A percentile compares a stretch with the other conserved stretches of the same genome.
These are phyloP conservation scores for Aspergillus tamarii DNA, from an alignment of 2,329 filamentous ascomycete species.

Conservation along the genomic window DNA sequence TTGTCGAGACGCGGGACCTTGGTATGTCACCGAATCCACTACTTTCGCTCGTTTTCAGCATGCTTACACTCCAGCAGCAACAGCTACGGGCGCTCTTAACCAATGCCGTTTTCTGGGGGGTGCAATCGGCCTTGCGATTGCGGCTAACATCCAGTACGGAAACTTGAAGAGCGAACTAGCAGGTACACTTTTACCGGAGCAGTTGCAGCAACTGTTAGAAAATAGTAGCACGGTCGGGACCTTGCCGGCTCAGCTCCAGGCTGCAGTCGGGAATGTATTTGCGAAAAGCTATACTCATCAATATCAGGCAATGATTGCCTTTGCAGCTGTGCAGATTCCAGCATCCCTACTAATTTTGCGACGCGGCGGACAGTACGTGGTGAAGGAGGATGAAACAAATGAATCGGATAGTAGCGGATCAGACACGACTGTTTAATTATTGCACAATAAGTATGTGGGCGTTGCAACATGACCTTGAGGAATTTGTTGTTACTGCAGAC, in stretches of 20 bases:
- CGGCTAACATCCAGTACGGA: slow-evolving; percentile 2
- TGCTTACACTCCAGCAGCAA: neutral
- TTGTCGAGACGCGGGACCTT: slow-evolving; percentile 5
- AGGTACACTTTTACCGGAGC: neutral
- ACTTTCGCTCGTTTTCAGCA: neutral
- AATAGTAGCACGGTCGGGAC: neutral
- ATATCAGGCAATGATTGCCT: slow-evolving; percentile 9
- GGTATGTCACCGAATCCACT: neutral
- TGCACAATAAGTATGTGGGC: neutral
- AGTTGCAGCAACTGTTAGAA: neutral
- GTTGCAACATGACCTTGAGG: neutral
- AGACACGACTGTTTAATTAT: neutral
- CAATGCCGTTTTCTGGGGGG: slow-evolving; percentile 11
- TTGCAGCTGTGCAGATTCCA: slow-evolving; percentile 6
- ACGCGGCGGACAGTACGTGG: slow-evolving; percentile 3
- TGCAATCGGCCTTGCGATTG: slow-evolving; percentile 9
- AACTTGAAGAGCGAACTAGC: neutral
- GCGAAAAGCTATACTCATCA: slow-evolving; percentile 5
- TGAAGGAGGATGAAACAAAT: neutral
- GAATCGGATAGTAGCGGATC: neutral
- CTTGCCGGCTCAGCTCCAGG: neutral
- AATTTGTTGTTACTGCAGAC: neutral
- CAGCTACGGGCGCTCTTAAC: slow-evolving; percentile 6
- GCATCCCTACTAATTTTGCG: neutral
- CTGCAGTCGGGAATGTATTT: neutral